Evolutionary conservation across 2,329 filamentous ascomycete species (phyloP).

Genomic region (Fusarium globosum): DNA sequence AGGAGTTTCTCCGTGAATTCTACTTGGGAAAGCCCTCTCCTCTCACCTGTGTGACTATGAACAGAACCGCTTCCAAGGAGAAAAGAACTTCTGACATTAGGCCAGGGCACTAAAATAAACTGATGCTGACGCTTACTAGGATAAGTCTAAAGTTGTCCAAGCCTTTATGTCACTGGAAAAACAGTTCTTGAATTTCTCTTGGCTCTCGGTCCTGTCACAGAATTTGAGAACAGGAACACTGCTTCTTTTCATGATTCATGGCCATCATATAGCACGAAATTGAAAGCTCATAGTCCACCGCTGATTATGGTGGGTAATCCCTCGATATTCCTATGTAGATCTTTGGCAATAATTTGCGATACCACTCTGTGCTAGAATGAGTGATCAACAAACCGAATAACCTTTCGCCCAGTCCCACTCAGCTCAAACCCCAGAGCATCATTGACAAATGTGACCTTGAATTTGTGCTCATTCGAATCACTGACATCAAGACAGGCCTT

Average conservation of each 20-base stretch:
- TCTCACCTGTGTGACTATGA: neutral
- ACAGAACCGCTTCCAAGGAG: neutral
- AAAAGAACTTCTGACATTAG: neutral
- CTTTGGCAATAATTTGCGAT: rapidly evolving
- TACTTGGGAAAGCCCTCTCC: no score
- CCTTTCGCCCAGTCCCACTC: slow-evolving; percentile 43
- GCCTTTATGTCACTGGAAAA: rapidly evolving
- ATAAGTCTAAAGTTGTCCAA: rapidly evolving
- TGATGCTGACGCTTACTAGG: neutral
- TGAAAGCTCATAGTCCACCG: neutral
- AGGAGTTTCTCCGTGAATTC: no score
- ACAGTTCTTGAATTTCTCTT: neutral
- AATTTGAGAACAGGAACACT: neutral
- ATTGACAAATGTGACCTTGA: slow-evolving; percentile 49
- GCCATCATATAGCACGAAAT: rapidly evolving
- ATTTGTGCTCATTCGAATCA: slow-evolving; percentile 46
- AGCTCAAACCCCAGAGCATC: slow-evolving; percentile 48
- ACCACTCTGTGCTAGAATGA: neutral
- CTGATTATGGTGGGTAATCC: neutral
- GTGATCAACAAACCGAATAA: slow-evolving; percentile 46
- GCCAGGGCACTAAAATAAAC: neutral
- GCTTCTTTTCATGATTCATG: neutral
- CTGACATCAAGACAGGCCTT: neutral
- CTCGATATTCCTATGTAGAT: neutral
- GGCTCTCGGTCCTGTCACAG: neutral